These are phyloP conservation scores for Ocimum tenuiflorum DNA, from an alignment of 257 asterid genomes.

Conservation along the genomic window DNA sequence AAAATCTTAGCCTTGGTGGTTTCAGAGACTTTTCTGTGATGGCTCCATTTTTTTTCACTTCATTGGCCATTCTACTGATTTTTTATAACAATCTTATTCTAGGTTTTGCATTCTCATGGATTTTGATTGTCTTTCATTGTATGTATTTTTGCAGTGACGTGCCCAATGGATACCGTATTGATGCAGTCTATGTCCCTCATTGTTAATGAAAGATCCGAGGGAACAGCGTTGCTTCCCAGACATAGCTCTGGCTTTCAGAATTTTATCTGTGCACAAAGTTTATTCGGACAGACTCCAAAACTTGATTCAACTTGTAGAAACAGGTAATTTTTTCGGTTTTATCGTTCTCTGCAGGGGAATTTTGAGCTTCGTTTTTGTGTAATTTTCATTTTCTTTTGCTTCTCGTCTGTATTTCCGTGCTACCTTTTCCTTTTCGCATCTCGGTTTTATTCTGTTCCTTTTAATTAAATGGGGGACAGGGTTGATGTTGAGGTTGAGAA, in stretches of 20 bases:
- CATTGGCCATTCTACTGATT: not conserved
- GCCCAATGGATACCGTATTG: slow-evolving; percentile 32
- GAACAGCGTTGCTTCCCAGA: slow-evolving; percentile 22
- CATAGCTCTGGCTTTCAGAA: slow-evolving; percentile 26
- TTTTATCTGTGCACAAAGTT: slow-evolving; percentile 17
- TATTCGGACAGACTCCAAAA: slow-evolving; percentile 28
- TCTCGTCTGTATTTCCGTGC: not conserved
- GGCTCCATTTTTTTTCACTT: no score
- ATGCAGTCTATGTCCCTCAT: slow-evolving; percentile 30
- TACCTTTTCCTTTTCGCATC: not conserved
- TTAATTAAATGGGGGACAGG: no score
- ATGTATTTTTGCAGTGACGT: slow-evolving; percentile 46
- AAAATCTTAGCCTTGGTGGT: no score
- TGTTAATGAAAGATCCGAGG: slow-evolving; percentile 30
- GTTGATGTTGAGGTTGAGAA: not conserved
- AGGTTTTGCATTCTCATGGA: slow-evolving; percentile 6
- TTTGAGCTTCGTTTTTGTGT: not conserved
- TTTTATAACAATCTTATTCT: not conserved
- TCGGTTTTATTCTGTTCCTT: not conserved
- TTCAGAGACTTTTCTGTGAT: no score
- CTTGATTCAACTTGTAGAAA: slow-evolving; percentile 29
- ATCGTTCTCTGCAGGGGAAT: not conserved
- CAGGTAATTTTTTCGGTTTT: slow-evolving; percentile 35
- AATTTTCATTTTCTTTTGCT: not conserved
- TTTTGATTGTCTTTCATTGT: not conserved